Percentiles rank a stretch among this genome's conserved stretches.
Conservation (phyloP, 2,329 filamentous ascomycete species). For the Cladophialophora yegresii region DNA sequence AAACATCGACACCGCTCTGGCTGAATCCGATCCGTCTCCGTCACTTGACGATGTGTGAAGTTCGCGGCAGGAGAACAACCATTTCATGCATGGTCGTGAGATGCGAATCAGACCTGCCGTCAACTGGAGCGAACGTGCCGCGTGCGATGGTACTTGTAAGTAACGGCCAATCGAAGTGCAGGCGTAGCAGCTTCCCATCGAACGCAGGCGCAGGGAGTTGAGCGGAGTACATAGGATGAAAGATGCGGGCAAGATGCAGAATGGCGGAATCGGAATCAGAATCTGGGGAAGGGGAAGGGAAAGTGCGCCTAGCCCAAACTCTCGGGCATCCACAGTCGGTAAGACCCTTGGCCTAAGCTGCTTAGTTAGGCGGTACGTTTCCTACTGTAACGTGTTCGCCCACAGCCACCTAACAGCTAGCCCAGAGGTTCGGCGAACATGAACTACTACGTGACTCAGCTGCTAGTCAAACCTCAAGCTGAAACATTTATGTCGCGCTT, state of each 20-base stretch:
- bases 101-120: neutral
- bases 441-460: too few species aligned
- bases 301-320: neutral
- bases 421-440: neutral
- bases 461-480: neutral
- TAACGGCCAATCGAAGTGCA: neutral
- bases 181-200: neutral
- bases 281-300: neutral
- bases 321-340: too few species aligned
- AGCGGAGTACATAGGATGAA: neutral
- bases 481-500: neutral
- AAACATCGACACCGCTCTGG: neutral
- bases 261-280: neutral
- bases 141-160: neutral
- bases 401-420: too few species aligned
- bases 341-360: too few species aligned
- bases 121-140: neutral
- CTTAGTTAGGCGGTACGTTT: neutral
- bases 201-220: neutral
- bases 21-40: neutral
- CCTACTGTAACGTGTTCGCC: neutral
- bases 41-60: neutral
- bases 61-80: neutral
- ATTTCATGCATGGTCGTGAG: neutral
- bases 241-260: neutral